Base-by-base conservation (phyloP, 2,329 filamentous ascomycete species). In the Aspergillus floridensis region DNA sequence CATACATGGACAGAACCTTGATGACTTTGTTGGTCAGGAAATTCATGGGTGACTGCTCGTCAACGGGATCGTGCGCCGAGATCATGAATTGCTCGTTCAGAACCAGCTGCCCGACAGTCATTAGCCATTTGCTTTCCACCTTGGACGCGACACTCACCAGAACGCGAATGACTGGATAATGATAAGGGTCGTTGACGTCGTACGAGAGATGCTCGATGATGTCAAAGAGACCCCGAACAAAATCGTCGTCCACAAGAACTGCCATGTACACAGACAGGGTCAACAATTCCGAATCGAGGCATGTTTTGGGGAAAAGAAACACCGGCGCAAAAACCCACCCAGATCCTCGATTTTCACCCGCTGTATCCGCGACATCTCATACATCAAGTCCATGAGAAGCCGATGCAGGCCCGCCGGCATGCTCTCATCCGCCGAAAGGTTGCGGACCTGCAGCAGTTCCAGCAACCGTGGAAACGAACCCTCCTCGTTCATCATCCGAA, bases 1-100 rank as follows among this genome's bases (percentile, higher is more conserved):
- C 93, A 69, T 95, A 84, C 24, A 90, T 82, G 56, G 92, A 93
- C 48, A 99, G 82, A 44, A 93, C 84, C 74, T 98, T 98, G 75
- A 99, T 89, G 53, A 99, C 92, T 66, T 93, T 88, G 72, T 99
- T 99, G 4, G 95, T 98, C 58, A 96, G 77, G 4, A 85, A 84
- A 24, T 80, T 76, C 10, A 79, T 73, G 59, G 79, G 73, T 60
- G 71, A 66, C 49, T 65, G 71, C 65, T 68, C 73, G 66, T 69
- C 75, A 66, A 69, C 63, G 49, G 79, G 74, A 81, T 84, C 60
- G 83, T 90, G 67, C 81, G 84, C 80, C 26, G 83, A 84, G 57
- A 98, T 88, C 90, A 99, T 96, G 76, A 97, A 99, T 76, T 99
- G 95, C 76, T 99, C 95, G 76, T 99, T 99, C 65, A 99, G 79